Evolutionary conservation across 352 stramenopile genomes (phyloP), one percentile per base, ranked within the genome.

Genomic region (Pythium vanterpoolii): DNA sequence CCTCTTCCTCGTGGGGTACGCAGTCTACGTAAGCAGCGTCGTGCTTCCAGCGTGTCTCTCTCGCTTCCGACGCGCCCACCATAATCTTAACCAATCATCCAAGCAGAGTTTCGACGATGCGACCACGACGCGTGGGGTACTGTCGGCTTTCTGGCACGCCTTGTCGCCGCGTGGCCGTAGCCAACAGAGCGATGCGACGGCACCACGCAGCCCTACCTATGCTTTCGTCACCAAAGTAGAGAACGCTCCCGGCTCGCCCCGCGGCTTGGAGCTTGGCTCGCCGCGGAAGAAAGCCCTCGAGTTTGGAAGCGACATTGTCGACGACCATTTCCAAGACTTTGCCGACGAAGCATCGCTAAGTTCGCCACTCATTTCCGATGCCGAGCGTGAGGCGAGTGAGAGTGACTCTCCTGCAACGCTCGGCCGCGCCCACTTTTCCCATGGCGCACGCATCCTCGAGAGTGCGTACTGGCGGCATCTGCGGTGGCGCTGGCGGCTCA

Each of bases 131-230:
- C 34, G 60, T 1, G 54, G 72, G 31, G 81, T 88, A 47, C 64
- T 92, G 8, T 84, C 80, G 1, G 85, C 85, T 0, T 94, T 94
- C 62, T 94, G 85, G 85, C 85, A 89, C 45, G 79, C 69, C 44
- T 50, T 90, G 1, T 80, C 79, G 18, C 77, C 77, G 1, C 50
- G 51, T 6, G 64, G 44, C 64, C 66, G 10, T 27, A 65, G 16
- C 45, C 66, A n/a, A n/a, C n/a, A n/a, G n/a, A n/a, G n/a, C n/a
- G n/a, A n/a, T n/a, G n/a, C n/a, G n/a, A n/a, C n/a, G n/a, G n/a
- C n/a, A 38, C 57, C 9, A 27, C 38, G 56, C 28, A 60, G 65
- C 16, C 52, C 50, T 8, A 65, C 64, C 26, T 89, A 87, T 59
- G 54, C 53, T 4, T 85, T 89, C 36, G 66, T 89, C 27, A 79